Evolutionary conservation across 2,329 filamentous ascomycete genomes (phyloP), one percentile per base, ranked within the genome.

Genomic region (Pseudogymnoascus sp.): DNA sequence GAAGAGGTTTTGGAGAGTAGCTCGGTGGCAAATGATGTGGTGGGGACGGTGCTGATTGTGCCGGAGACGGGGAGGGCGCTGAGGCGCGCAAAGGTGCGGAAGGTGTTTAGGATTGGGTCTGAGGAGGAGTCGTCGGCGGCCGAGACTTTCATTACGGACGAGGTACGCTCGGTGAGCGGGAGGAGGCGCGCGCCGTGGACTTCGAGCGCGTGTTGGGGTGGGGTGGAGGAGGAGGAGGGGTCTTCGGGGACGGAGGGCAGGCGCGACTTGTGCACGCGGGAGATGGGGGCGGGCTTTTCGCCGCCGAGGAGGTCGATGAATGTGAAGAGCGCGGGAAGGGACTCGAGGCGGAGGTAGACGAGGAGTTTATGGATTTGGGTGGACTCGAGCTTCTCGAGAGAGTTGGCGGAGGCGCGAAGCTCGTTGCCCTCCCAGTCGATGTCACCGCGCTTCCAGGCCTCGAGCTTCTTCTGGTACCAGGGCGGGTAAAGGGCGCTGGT

Each of bases 111-210:
- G 3, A 97, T 87, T 0, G 93, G 91, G 70, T 97, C 93, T 70
- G 84, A 82, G 6, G 83, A 80, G 26, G 84, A 83, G 65, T 86
- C 83, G 60, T 95, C 90, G 2, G 88, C 82, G 71, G 96, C 91
- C 0, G 91, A 88, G 10, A 96, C 91, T 69, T 91, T 88, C 93
- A 97, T 97, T 69, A 97, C 93, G 17, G 92, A 93, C 0, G 93
- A 97, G 44, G 91, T 89, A 82, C 93, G 91, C 70, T 97, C 93
- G 0, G 91, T 96, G 11, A 97, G 83, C 72, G 96, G 90, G 60
- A 96, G 77, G 15, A 97, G 82, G 13, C 93, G 88, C n/a, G 96
- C 78, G 33, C 92, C 93, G 70, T 96, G 91, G 64, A 68, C 64
- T 64, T 68, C 68, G 63, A 67, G 68, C 23, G 67, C 66, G 61